Evolutionary conservation across 2,329 filamentous ascomycete genomes (phyloP).

Genomic region (Colletotrichum incanum): DNA sequence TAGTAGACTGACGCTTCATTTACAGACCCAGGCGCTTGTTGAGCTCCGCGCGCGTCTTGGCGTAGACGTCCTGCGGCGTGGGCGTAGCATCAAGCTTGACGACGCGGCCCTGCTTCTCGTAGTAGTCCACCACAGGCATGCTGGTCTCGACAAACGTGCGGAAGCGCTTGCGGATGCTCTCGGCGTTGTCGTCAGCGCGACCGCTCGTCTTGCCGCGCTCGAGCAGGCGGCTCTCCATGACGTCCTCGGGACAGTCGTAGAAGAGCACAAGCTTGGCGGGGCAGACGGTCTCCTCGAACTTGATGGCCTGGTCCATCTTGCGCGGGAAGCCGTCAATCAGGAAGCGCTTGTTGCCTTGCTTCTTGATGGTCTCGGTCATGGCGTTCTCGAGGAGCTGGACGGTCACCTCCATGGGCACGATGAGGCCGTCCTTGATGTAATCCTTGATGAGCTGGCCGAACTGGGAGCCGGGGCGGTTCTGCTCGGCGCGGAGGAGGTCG

Average conservation of each 20-base stretch:
- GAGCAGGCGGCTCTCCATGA: constrained; percentile 87
- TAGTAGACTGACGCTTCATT: constrained; percentile 43
- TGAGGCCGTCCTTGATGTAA: constrained; percentile 94
- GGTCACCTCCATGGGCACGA: constrained; percentile 99
- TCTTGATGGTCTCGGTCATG: constrained; percentile 80
- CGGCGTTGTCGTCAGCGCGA: constrained; percentile 92
- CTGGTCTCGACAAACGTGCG: constrained; percentile 94
- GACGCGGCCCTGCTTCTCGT: constrained; percentile 82
- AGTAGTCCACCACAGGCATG: constrained; percentile 96
- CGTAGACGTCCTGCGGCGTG: constrained; percentile 74
- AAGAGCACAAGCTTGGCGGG: constrained; percentile 90
- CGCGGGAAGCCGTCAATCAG: constrained; percentile 88
- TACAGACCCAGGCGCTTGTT: constrained; percentile 61
- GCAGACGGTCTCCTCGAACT: constrained; percentile 93
- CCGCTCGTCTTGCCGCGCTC: constrained; percentile 95
- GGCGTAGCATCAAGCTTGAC: constrained; percentile 84
- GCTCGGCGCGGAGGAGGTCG: constrained; percentile 93
- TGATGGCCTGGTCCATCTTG: constrained; percentile 96
- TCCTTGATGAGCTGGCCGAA: constrained; percentile 94
- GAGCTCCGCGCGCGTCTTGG: constrained; percentile 67
- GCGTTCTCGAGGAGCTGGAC: constrained; percentile 94
- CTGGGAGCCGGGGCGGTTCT: constrained; percentile 86
- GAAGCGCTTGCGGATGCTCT: constrained; percentile 97
- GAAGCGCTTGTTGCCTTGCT: constrained; percentile 75
- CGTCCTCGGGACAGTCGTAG: constrained; percentile 91